Percentiles rank a stretch among this genome's conserved stretches.
Evolutionary conservation across 176 grass and related monocot genomes (phyloP).

Genomic region (bread wheat (Triticum aestivum)): DNA sequence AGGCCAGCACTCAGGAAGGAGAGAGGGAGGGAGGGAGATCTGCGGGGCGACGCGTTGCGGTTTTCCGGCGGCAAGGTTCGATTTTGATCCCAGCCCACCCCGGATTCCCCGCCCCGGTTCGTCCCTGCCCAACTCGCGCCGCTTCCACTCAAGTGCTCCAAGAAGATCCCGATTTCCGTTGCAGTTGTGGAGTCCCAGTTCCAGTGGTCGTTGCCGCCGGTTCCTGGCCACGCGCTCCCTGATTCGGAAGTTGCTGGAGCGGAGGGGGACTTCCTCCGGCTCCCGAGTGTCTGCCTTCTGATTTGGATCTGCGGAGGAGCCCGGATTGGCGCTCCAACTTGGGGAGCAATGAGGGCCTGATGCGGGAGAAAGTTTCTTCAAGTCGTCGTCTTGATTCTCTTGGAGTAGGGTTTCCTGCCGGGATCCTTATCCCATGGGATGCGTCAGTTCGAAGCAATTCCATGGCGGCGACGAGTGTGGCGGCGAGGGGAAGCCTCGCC

Average conservation of each 20-base stretch:
- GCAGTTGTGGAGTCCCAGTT: background rate
- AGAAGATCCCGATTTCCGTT: conserved; percentile 37
- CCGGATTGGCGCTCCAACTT: conserved; percentile 9
- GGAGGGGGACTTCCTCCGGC: background rate
- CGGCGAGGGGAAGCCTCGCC: conserved; percentile 49
- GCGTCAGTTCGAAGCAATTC: conserved; percentile 83
- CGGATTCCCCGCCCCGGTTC: conserved; percentile 20
- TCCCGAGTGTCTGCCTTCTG: background rate
- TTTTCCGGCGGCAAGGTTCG: conserved; percentile 50
- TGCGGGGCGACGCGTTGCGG: conserved; percentile 40
- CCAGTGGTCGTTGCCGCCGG: background rate
- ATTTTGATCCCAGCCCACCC: conserved; percentile 45
- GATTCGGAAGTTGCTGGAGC: conserved; percentile 24
- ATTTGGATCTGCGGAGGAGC: conserved; percentile 30
- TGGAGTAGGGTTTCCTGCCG: conserved; percentile 26
- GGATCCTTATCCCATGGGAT: conserved; percentile 70
- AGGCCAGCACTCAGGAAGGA: conserved; percentile 19
- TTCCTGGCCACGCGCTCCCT: background rate
- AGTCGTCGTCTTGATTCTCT: background rate
- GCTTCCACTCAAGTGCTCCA: background rate
- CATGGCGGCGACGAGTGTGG: conserved; percentile 42
- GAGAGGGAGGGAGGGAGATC: conserved; percentile 35
- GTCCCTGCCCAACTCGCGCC: background rate
- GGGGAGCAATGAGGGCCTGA: conserved; percentile 37
- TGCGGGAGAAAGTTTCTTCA: conserved; percentile 44